Evolutionary conservation across 2,329 filamentous ascomycete genomes (phyloP).

Genomic region (Zymoseptoria pseudotritici): DNA sequence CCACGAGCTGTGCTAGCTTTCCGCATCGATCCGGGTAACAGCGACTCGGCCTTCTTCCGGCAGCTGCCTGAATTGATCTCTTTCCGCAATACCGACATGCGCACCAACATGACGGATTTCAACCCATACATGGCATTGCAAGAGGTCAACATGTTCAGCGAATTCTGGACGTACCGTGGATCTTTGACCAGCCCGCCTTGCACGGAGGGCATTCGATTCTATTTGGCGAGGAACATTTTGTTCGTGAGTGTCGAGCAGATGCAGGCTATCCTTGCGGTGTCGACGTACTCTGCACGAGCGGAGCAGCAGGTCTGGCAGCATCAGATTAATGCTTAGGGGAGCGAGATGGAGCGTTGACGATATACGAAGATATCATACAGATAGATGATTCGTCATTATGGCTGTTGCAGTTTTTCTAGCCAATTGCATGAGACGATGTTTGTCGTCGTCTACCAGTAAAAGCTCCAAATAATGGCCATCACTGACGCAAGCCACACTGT

Average conservation of each 20-base stretch:
- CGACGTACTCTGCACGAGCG: conserved; percentile 39
- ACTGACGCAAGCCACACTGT: neutral
- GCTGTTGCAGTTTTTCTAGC: too few relatives aligned
- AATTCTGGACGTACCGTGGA: conserved; percentile 45
- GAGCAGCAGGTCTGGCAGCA: conserved; percentile 44
- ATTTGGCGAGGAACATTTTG: conserved; percentile 36
- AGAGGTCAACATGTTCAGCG: conserved; percentile 34
- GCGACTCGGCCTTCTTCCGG: conserved; percentile 34
- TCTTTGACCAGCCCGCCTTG: conserved; percentile 43
- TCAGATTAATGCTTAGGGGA: conserved; percentile 34
- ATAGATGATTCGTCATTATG: neutral
- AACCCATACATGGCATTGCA: conserved; percentile 30
- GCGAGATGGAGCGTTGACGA: neutral
- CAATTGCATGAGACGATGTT: neutral
- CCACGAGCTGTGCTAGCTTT: conserved; percentile 42
- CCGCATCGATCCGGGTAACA: conserved; percentile 39
- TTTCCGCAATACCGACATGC: conserved; percentile 13
- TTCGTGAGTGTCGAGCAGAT: conserved; percentile 42
- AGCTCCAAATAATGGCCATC: neutral
- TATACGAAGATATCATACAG: neutral
- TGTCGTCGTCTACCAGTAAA: neutral
- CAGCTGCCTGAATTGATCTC: conserved; percentile 32
- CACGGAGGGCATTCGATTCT: conserved; percentile 42
- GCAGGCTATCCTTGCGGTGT: conserved; percentile 39
- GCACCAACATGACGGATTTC: conserved; percentile 13